These are phyloP conservation scores for Tolypocladium guangdongense DNA, from an alignment of 2,329 filamentous ascomycete genomes.

Conservation along the genomic window DNA sequence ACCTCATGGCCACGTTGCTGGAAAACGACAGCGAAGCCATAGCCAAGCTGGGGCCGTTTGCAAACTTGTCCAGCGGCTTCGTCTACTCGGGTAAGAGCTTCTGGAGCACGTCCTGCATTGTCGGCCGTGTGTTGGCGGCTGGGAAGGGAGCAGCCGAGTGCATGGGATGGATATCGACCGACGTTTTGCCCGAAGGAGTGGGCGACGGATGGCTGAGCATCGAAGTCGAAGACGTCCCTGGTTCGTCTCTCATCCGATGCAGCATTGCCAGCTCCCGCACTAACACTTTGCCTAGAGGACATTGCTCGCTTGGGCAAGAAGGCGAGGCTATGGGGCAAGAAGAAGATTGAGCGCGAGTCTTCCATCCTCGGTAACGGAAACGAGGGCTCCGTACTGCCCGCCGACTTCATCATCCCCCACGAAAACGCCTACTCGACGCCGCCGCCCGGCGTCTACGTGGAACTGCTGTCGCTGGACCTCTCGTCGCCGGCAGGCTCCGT, in stretches of 20 bases:
- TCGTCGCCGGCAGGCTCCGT: conserved; percentile 31
- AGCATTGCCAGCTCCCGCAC: background rate
- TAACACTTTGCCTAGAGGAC: conserved; percentile 26
- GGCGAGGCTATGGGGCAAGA: conserved; percentile 51
- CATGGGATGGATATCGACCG: conserved; percentile 58
- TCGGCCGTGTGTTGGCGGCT: conserved; percentile 54
- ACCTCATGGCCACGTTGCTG: conserved; percentile 54
- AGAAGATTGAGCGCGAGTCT: conserved; percentile 47
- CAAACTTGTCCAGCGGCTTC: conserved; percentile 54
- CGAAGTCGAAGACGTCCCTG: conserved; percentile 40
- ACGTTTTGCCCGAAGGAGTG: conserved; percentile 40
- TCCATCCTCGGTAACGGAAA: conserved; percentile 48
- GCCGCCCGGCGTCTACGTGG: conserved; percentile 36
- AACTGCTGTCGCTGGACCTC: conserved; percentile 40
- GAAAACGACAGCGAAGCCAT: conserved; percentile 54
- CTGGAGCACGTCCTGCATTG: conserved; percentile 56
- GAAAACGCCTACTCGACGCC: conserved; percentile 41
- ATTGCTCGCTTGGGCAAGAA: conserved; percentile 39
- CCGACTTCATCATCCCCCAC: conserved; percentile 51
- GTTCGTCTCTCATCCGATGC: conserved; percentile 10
- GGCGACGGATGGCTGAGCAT: conserved; percentile 50
- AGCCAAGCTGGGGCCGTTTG: conserved; percentile 44
- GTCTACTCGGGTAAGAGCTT: conserved; percentile 54
- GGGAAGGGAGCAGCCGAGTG: conserved; percentile 51
- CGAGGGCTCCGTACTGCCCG: conserved; percentile 41